Evolutionary conservation across 768 basidiomycete genomes (phyloP), one percentile per base, ranked within the genome.

Genomic region (Tephrocybe sp.): DNA sequence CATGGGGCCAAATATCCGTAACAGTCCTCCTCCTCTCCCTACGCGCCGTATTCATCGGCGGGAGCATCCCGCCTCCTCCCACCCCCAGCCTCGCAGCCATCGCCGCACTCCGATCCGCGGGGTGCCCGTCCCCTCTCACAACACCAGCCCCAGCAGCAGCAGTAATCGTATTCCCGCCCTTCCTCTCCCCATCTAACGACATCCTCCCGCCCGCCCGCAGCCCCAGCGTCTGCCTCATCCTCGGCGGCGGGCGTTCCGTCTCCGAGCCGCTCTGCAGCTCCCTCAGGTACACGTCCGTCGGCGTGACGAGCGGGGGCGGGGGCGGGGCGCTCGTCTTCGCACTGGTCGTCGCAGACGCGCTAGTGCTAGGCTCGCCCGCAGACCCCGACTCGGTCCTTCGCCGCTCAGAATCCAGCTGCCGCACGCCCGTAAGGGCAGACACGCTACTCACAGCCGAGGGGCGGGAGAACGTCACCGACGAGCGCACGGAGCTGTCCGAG

Each of bases 401-500:
- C 21, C 64, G 51, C 61, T 66, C 51, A 61, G 75, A 61, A 60
- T 66, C 52, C 49, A 81, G 82, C 60, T 78, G 75, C 53, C 83
- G 79, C 22, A 88, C 65, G 11, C 78, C 82, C 34, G 63, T 76
- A 27, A 85, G 64, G 34, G 82, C 70, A 24, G 75, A 75, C 9
- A 84, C 50, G 38, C 71, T 2, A 81, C 70, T 32, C 43, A 76
- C 73, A 5, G 75, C 75, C 21, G 78, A 71, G 0, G 87, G 82
- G 1, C 82, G 78, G 5, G 86, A 87, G 61, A 89, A 87, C 3
- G 83, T 84, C 5, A 83, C 79, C 45, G 72, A 74, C 16, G 74
- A 73, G 16, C 77, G 69, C 2, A 65, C 47, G 0, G 76, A 75
- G 38, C 73, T 69, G 15, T 66, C 70, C 0, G 83, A 85, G 16